Base-by-base conservation (phyloP, 2,329 filamentous ascomycete genomes). In the Fusarium temperatum region DNA sequence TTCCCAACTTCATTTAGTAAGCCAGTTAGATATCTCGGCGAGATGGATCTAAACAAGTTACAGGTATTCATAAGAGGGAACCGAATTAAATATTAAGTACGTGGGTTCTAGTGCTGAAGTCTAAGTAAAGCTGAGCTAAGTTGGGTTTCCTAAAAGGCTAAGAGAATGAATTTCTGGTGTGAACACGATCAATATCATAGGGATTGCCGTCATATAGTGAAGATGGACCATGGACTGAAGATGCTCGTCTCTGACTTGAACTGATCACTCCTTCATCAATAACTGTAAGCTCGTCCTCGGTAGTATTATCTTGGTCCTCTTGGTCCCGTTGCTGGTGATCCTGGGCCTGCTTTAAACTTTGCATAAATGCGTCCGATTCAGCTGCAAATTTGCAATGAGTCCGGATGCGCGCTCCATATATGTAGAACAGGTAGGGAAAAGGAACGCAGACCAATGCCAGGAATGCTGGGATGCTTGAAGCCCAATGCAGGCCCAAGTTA, bases 1-100 rank as follows among this genome's bases (percentile, higher is more conserved):
- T 28, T 13, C 14, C 44, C 9, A 22, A 47, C 13, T 11, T 11
- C 13, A 28, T 11, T 26, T 3, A 3, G 24, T 14, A 45, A 45
- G 18, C 36, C 18, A 20, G 2, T 39, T 7, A 4, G 20, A 39
- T 39, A 18, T 44, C 15, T 45, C 17, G 17, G 45, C 8, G 6
- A 22, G 5, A 11, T 22, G 8, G 6, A 28, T 47, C 5, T 11
- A 3, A 28, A 4, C 5, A 28, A 28, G 3, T 22, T 28, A 0
- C 4, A 22, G 7, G 6, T 15, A 9, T 13, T 3, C 5, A 3
- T 5, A 1, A 15, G 24, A 45, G 8, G 24, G 8, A 15, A 15
- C 13, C 1, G 3, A 8, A 28, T 28, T 28, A 8, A 22, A 22
- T 28, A 5, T 22, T 3, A 15, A 10, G 18, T 11, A 22, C 20